These are phyloP conservation scores for Gossypium australe DNA, from an alignment of 345 rosid species.

Conservation along the genomic window DNA sequence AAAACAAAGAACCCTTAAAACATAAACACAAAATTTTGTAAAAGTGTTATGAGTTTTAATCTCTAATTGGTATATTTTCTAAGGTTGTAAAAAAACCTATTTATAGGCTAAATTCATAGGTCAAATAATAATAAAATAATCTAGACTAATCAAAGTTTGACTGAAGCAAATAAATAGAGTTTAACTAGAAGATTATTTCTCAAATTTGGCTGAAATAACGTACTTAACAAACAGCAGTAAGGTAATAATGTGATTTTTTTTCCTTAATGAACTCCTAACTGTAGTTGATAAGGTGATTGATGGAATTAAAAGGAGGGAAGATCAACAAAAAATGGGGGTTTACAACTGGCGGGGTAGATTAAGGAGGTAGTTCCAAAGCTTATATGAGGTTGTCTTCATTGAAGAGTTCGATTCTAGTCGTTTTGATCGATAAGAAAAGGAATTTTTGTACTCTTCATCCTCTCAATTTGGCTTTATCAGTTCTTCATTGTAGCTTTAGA, in stretches of 20 bases:
- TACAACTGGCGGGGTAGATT: constrained; percentile 23
- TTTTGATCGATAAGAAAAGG: background rate
- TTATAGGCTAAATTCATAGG: too few relatives aligned
- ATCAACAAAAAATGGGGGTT: background rate
- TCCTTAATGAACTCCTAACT: constrained; percentile 1
- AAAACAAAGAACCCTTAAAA: too few relatives aligned
- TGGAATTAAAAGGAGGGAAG: constrained; percentile 19
- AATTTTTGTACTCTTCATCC: constrained; percentile 8
- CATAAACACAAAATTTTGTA: too few relatives aligned
- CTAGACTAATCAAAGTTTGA: too few relatives aligned
- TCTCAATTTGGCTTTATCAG: background rate
- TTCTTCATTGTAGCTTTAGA: background rate
- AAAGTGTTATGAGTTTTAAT: too few relatives aligned
- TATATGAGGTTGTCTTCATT: background rate
- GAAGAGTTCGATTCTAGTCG: constrained; percentile 5
- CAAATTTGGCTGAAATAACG: too few relatives aligned
- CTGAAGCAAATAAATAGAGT: too few relatives aligned
- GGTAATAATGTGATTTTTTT: background rate
- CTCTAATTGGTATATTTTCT: too few relatives aligned
- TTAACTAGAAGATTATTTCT: too few relatives aligned
- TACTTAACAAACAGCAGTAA: background rate
- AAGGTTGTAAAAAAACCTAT: too few relatives aligned
- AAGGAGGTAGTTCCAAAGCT: constrained; percentile 10
- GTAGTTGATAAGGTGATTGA: background rate
- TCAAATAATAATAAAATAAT: too few relatives aligned